A percentile compares a stretch with the other conserved stretches of the same genome.
Evolutionary conservation across 345 rosid genomes (phyloP).

Genomic region (Mallotus nudiflorus): DNA sequence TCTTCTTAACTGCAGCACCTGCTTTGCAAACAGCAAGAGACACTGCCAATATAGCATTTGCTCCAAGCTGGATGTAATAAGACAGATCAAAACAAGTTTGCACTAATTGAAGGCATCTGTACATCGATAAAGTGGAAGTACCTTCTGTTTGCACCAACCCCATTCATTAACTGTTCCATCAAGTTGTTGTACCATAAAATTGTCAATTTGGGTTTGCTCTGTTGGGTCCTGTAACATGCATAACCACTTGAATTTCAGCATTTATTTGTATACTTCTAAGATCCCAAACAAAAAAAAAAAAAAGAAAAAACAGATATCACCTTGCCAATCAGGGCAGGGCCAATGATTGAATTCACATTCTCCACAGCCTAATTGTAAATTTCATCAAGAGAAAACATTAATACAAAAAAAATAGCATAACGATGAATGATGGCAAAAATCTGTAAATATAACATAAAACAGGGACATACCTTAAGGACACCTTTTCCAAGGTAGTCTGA

Average conservation of each 20-base stretch:
- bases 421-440: neutral
- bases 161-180: slow-evolving; percentile 98
- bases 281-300: neutral
- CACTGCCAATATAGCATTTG: slow-evolving; percentile 91
- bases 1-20: slow-evolving; percentile 62
- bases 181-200: slow-evolving; percentile 87
- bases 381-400: neutral
- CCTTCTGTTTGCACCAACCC: slow-evolving; percentile 99
- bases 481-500: slow-evolving; percentile 97
- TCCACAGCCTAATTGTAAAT: slow-evolving; percentile 72
- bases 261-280: no score
- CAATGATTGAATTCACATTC: slow-evolving; percentile 76
- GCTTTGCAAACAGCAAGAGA: slow-evolving; percentile 96
- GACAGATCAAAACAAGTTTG: neutral
- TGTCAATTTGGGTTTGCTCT: slow-evolving; percentile 77
- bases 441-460: neutral
- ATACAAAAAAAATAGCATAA: neutral
- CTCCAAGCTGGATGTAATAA: slow-evolving; percentile 66
- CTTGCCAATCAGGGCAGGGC: slow-evolving; percentile 91
- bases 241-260: neutral
- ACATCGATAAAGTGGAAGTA: slow-evolving; percentile 10
- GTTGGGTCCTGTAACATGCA: slow-evolving; percentile 65
- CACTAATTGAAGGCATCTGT: neutral
- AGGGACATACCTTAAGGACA: slow-evolving; percentile 63
- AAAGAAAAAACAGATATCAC: slow-evolving; percentile 23